These are phyloP conservation scores for Arthrobotrys megalospora DNA, from an alignment of 2,329 filamentous ascomycete genomes.

Conservation along the genomic window DNA sequence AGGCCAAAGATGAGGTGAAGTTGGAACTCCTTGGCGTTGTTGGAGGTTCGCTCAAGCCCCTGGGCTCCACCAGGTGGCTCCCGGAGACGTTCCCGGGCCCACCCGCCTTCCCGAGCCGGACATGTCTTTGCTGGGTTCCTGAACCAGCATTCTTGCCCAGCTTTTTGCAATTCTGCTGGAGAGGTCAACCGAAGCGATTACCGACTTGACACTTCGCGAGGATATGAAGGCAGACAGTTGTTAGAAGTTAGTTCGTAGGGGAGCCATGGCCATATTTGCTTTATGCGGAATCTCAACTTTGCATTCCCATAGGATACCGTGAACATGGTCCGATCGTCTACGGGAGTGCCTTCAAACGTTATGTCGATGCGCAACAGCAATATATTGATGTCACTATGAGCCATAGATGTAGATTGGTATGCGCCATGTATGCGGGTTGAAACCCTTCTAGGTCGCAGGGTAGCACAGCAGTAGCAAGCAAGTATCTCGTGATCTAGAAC, in stretches of 20 bases:
- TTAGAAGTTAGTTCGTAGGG: constrained; percentile 10
- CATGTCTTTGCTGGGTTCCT: constrained; percentile 16
- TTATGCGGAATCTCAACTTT: constrained; percentile 44
- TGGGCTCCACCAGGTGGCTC: constrained; percentile 34
- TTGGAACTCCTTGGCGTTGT: constrained; percentile 6
- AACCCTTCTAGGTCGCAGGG: constrained; percentile 3
- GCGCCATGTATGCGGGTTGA: constrained; percentile 13
- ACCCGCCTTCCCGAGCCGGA: constrained; percentile 41
- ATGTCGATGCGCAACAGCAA: constrained; percentile 43
- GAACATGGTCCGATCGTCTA: constrained; percentile 46
- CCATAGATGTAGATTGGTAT: constrained; percentile 29
- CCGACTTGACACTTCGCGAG: constrained; percentile 30
- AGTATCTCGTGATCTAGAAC: constrained; percentile 41
- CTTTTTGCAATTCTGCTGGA: constrained; percentile 26
- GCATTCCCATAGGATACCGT: constrained; percentile 54
- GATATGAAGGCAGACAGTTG: constrained; percentile 27
- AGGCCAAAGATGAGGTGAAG: constrained; percentile 13
- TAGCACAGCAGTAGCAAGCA: constrained; percentile 9
- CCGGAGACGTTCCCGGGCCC: constrained; percentile 17
- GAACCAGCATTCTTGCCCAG: constrained; percentile 22
- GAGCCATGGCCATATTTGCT: constrained; percentile 45
- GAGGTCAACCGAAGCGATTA: constrained; percentile 45
- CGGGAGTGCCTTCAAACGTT: constrained; percentile 48
- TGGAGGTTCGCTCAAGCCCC: constrained; percentile 18
- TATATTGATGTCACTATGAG: constrained; percentile 26